A percentile compares a stretch with the other conserved stretches of the same genome.
phyloP scores from a whole-genome alignment of 2,329 filamentous ascomycete species.

The Ophiostoma sp. region DNA sequence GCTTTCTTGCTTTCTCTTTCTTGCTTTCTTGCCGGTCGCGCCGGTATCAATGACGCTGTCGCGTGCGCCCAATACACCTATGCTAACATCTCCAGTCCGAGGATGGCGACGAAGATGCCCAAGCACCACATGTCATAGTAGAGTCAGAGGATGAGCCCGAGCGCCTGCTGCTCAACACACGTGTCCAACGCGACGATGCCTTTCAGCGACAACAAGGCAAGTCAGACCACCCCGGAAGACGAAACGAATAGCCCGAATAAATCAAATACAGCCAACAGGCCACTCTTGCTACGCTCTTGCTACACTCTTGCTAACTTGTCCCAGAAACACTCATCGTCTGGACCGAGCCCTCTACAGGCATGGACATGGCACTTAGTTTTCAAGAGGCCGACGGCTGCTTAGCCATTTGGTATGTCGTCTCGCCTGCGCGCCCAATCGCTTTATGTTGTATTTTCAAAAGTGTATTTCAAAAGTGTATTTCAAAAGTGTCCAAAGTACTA shows the following conservation, averaged over 20 bases:
- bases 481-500: not conserved
- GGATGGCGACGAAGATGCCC: slow-evolving; percentile 49
- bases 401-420: slow-evolving; percentile 69
- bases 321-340: slow-evolving; percentile 95
- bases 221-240: slow-evolving; percentile 28
- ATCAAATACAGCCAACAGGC: not conserved
- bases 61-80: slow-evolving; percentile 6
- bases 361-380: slow-evolving; percentile 97
- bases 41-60: slow-evolving; percentile 7
- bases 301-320: slow-evolving; percentile 26
- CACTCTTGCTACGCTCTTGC: slow-evolving; percentile 18
- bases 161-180: slow-evolving; percentile 78
- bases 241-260: not conserved
- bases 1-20: not conserved
- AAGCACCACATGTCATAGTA: slow-evolving; percentile 83
- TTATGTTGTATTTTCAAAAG: not conserved
- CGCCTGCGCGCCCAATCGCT: not conserved
- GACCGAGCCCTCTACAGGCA: slow-evolving; percentile 77
- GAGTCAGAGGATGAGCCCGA: slow-evolving; percentile 89
- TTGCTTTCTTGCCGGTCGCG: not conserved
- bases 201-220: slow-evolving; percentile 97
- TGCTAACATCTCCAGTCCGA: slow-evolving; percentile 41
- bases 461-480: too few relatives aligned
- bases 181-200: slow-evolving; percentile 86
- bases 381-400: slow-evolving; percentile 94